These are phyloP conservation scores for Pseudogymnoascus sp. DNA, from an alignment of 2,329 filamentous ascomycete species.

Conservation along the genomic window DNA sequence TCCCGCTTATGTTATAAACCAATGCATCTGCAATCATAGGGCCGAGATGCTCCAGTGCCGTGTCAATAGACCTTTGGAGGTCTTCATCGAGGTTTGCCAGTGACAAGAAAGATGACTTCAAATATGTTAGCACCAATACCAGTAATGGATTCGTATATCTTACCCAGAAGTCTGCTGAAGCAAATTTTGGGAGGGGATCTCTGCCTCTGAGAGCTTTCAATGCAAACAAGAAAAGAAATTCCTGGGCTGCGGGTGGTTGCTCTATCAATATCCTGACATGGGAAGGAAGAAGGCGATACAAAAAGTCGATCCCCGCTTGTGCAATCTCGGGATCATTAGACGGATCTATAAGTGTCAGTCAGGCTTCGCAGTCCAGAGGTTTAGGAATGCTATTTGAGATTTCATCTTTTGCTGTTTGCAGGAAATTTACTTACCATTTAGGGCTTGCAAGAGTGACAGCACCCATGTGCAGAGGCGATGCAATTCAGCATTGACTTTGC, in stretches of 20 bases:
- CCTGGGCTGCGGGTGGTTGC: conserved; percentile 50
- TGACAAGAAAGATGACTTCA: conserved; percentile 47
- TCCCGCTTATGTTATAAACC: conserved; percentile 60
- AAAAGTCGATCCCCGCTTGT: conserved; percentile 67
- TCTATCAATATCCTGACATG: conserved; percentile 56
- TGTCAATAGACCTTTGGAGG: conserved; percentile 38
- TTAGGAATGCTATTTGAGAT: not conserved
- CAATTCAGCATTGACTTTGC: conserved; percentile 44
- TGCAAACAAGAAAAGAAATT: conserved; percentile 66
- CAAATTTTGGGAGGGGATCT: conserved; percentile 69
- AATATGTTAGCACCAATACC: conserved; percentile 14
- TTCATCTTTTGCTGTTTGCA: not conserved
- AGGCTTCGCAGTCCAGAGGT: conserved; percentile 7
- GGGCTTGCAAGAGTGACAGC: conserved; percentile 52
- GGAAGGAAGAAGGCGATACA: conserved; percentile 56
- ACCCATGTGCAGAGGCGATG: conserved; percentile 55
- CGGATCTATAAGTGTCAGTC: conserved; percentile 37
- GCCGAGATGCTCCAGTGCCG: conserved; percentile 53
- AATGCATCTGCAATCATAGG: conserved; percentile 55
- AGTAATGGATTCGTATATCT: conserved; percentile 22
- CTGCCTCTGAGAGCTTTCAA: conserved; percentile 63
- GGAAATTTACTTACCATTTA: conserved; percentile 45
- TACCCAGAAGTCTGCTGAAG: conserved; percentile 72
- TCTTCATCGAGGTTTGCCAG: conserved; percentile 34
- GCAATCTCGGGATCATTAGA: conserved; percentile 65